These are phyloP conservation scores for Rhodamnia argentea DNA, from an alignment of 345 rosid genomes.

Conservation along the genomic window DNA sequence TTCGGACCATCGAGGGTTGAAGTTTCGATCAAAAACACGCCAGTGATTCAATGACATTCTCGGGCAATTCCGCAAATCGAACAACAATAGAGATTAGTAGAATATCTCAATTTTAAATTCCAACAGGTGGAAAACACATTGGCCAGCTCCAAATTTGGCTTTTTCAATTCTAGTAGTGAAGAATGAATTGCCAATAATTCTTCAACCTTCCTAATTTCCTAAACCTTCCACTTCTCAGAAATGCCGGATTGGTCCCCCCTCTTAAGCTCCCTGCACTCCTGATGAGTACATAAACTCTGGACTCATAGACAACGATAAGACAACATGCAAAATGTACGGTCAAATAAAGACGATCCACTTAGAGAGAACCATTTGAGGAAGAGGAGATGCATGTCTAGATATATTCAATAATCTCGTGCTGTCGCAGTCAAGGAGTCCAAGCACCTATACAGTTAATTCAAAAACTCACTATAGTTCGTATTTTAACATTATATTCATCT, in stretches of 20 bases:
- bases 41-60: no score
- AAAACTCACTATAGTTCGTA: background rate
- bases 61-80: no score
- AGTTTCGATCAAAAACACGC: no score
- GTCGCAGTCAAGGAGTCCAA: background rate
- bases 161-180: background rate
- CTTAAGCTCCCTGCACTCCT: background rate
- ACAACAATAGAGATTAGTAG: no score
- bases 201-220: background rate
- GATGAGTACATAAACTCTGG: background rate
- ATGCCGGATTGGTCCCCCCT: background rate
- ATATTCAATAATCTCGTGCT: background rate
- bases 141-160: background rate
- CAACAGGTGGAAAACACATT: background rate
- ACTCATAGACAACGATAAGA: background rate
- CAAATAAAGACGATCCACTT: background rate
- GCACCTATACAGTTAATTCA: background rate
- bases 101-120: no score
- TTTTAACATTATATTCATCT: background rate
- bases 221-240: background rate
- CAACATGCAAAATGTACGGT: background rate
- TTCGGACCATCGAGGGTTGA: no score
- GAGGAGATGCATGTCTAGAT: background rate
- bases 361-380: background rate
- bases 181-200: background rate